Conservation (phyloP, 306 rosid species). For the Sesbania bispinosa region DNA sequence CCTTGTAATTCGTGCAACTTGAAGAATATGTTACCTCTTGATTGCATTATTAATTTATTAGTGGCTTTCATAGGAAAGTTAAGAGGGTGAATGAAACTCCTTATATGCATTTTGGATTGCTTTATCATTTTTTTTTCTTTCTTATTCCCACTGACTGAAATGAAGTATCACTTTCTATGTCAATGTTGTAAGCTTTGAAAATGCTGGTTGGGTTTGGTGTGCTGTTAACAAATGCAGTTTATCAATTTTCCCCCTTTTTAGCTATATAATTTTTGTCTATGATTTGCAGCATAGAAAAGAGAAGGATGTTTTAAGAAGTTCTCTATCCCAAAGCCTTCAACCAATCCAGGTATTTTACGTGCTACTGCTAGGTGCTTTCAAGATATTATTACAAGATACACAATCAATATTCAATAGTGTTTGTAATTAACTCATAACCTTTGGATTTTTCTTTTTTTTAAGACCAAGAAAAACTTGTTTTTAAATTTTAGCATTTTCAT, state of each 20-base stretch:
- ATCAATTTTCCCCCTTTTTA: neutral
- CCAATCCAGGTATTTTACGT: constrained; percentile 44
- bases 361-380: constrained; percentile 12
- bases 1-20: neutral
- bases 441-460: neutral
- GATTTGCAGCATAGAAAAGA: constrained; percentile 66
- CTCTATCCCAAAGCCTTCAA: constrained; percentile 55
- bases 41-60: neutral
- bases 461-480: neutral
- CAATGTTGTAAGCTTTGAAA: neutral
- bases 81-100: neutral
- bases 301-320: constrained; percentile 51
- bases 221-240: neutral
- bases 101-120: neutral
- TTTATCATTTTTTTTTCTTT: neutral
- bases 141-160: neutral
- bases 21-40: neutral
- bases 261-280: neutral
- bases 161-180: neutral
- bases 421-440: neutral
- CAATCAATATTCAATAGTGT: neutral
- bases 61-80: neutral
- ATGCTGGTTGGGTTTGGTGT: neutral
- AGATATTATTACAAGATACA: neutral
- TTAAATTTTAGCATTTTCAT: neutral